A percentile compares a stretch with the other conserved stretches of the same genome.
Conservation (phyloP, 163 green algal genomes). For the Trebouxia gelatinosa region DNA sequence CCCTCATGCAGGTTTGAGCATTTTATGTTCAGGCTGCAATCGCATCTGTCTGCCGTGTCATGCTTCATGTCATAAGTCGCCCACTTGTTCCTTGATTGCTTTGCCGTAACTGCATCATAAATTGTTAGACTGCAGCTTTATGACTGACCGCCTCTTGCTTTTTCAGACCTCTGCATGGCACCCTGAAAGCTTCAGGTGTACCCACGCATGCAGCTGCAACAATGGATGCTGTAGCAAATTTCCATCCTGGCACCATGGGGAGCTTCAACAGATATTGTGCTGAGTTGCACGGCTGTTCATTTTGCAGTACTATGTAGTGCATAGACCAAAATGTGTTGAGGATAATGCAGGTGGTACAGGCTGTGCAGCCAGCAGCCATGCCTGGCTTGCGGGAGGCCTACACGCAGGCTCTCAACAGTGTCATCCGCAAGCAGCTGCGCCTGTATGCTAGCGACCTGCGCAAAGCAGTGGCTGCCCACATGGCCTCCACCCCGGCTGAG, state of each 20-base stretch:
- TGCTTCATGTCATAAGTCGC: not conserved
- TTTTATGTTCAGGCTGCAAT: not conserved
- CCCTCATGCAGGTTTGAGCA: constrained; percentile 5
- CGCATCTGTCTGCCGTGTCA: not conserved
- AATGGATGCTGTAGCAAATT: not conserved
- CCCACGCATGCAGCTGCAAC: not conserved
- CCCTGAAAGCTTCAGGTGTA: not conserved
- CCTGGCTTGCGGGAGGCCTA: constrained; percentile 37
- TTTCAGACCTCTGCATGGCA: not conserved
- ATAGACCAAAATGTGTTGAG: not conserved
- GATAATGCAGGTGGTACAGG: constrained; percentile 39
- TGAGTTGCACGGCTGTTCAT: not conserved
- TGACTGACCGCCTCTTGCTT: no score
- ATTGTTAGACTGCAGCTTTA: not conserved
- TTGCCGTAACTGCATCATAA: not conserved
- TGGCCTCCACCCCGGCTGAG: not conserved
- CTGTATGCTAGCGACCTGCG: constrained; percentile 4
- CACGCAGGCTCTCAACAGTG: constrained; percentile 41
- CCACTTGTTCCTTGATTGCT: not conserved
- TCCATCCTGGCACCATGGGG: not conserved
- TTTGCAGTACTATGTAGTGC: not conserved
- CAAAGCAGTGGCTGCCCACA: not conserved
- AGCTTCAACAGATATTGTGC: not conserved
- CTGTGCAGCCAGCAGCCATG: constrained; percentile 35
- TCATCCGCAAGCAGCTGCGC: constrained; percentile 43